Evolutionary conservation across 2,329 filamentous ascomycete species (phyloP).

Genomic region (Colletotrichum kahawae): DNA sequence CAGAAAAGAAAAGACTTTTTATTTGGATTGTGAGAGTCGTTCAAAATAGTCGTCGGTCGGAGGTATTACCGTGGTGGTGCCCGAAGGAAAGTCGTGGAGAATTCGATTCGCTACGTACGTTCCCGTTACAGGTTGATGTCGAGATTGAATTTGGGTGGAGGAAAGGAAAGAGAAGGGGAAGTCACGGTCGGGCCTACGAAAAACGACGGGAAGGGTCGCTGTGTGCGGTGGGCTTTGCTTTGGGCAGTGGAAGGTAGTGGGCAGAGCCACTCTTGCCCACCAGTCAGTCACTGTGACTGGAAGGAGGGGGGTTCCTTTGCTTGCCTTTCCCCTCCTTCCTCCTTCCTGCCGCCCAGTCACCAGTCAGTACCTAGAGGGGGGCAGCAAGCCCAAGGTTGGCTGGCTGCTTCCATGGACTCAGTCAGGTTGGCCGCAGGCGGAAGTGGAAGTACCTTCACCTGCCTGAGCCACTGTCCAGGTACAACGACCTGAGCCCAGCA

Average conservation of each 20-base stretch:
- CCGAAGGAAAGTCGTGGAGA: constrained; percentile 14
- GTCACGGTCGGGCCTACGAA: constrained; percentile 27
- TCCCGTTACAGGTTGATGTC: constrained; percentile 19
- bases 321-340: background rate
- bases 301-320: background rate
- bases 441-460: background rate
- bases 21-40: background rate
- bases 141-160: constrained; percentile 26
- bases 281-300: background rate
- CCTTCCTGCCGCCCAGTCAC: background rate
- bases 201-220: constrained; percentile 26
- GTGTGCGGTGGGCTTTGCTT: background rate
- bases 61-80: background rate
- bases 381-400: background rate
- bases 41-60: constrained; percentile 1
- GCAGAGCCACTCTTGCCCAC: background rate
- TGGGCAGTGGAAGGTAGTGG: background rate
- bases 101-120: constrained; percentile 14
- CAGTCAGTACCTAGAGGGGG: background rate
- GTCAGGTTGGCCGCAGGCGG: background rate
- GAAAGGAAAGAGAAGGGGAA: constrained; percentile 22
- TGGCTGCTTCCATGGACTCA: background rate
- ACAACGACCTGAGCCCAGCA: background rate
- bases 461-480: background rate
- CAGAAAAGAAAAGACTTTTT: background rate